These are phyloP conservation scores for Colletotrichum tamarilloi DNA, from an alignment of 2,329 filamentous ascomycete genomes.

Conservation along the genomic window DNA sequence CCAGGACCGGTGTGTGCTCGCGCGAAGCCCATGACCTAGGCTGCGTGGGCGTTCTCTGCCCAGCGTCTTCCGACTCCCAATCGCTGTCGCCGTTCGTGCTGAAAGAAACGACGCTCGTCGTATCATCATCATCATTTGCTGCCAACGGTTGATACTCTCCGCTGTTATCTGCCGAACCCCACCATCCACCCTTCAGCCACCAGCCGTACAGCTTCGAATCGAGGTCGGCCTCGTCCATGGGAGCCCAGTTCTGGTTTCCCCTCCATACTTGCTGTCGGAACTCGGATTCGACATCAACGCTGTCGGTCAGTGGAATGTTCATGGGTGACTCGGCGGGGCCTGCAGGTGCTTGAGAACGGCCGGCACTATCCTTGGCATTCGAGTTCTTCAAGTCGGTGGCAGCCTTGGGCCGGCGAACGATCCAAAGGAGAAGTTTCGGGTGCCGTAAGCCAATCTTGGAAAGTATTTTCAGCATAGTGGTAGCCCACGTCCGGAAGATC, in stretches of 20 bases:
- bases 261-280: conserved; percentile 71
- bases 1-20: conserved; percentile 68
- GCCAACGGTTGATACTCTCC: conserved; percentile 76
- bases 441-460: conserved; percentile 68
- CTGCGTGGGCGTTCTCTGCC: conserved; percentile 80
- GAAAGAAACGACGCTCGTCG: conserved; percentile 81
- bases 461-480: conserved; percentile 65
- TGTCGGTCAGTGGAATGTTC: conserved; percentile 67
- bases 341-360: neutral
- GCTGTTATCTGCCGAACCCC: conserved; percentile 84
- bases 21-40: conserved; percentile 50
- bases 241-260: conserved; percentile 47
- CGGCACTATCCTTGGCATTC: conserved; percentile 2
- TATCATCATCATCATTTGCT: conserved; percentile 73
- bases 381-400: conserved; percentile 31
- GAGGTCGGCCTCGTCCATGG: conserved; percentile 72
- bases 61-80: conserved; percentile 60
- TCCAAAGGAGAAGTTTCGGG: conserved; percentile 72
- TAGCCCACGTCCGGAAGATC: conserved; percentile 67
- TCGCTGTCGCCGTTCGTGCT: conserved; percentile 56
- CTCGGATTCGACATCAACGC: conserved; percentile 85
- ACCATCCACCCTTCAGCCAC: conserved; percentile 87
- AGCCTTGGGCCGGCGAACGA: conserved; percentile 54
- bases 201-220: conserved; percentile 83
- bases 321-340: conserved; percentile 46